These are phyloP conservation scores for Elsinoe batatas DNA, from an alignment of 2,329 filamentous ascomycete species.

Conservation along the genomic window DNA sequence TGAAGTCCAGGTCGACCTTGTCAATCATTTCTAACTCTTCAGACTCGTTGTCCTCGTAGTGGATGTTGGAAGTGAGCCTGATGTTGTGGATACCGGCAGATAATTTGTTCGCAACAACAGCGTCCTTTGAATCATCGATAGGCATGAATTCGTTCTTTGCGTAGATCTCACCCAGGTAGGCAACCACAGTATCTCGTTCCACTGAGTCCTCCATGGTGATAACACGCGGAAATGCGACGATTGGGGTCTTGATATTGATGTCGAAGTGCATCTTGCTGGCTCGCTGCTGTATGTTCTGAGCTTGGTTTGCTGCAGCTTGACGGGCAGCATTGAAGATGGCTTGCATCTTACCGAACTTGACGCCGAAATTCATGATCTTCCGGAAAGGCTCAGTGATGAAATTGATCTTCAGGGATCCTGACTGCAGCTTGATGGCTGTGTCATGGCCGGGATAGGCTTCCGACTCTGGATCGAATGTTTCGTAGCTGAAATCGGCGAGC, in stretches of 20 bases:
- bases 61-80: constrained; percentile 76
- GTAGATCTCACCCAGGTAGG: constrained; percentile 94
- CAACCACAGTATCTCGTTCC: constrained; percentile 74
- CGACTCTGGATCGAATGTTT: constrained; percentile 75
- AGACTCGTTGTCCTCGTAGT: constrained; percentile 59
- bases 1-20: constrained; percentile 88
- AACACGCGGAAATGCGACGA: constrained; percentile 82
- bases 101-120: constrained; percentile 77
- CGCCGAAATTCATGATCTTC: constrained; percentile 93
- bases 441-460: constrained; percentile 87
- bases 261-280: constrained; percentile 90
- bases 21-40: constrained; percentile 96
- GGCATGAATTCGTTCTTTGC: constrained; percentile 87
- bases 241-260: constrained; percentile 85
- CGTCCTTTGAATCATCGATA: constrained; percentile 63
- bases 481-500: constrained; percentile 91
- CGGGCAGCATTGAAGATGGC: constrained; percentile 95
- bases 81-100: constrained; percentile 88
- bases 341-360: constrained; percentile 99
- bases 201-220: constrained; percentile 55
- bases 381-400: constrained; percentile 95
- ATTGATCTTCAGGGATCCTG: constrained; percentile 92
- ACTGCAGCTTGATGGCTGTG: constrained; percentile 78
- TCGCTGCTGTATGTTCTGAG: constrained; percentile 83
- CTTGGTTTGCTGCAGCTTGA: constrained; percentile 87